Percentiles rank a stretch among this genome's conserved stretches.
phyloP scores from a whole-genome alignment of 73 alveolate genomes.

The Paramecium biaurelia region DNA sequence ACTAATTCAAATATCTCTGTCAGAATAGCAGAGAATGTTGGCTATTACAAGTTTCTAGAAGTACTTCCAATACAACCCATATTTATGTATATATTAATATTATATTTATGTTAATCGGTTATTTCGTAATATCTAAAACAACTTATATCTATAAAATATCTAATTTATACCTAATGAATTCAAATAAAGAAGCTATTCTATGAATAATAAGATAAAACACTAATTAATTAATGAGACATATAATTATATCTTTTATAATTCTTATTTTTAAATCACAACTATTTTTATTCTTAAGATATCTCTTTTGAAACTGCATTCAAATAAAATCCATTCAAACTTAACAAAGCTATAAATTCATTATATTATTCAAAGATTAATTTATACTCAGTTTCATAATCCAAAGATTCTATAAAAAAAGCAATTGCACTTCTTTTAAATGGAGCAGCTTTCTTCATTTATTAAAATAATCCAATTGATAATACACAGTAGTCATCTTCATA shows the following conservation, averaged over 20 bases:
- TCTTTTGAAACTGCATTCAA: neutral
- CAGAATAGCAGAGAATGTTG: neutral
- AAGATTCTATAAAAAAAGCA: neutral
- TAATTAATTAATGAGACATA: neutral
- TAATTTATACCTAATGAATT: neutral
- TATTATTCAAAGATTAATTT: neutral
- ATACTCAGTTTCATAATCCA: neutral
- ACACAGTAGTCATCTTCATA: neutral
- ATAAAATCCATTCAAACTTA: neutral
- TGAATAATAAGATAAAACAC: neutral
- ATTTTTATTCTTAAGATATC: neutral
- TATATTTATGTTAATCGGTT: neutral
- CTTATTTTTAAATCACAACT: neutral
- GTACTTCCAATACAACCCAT: conserved; percentile 28
- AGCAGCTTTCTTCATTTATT: neutral
- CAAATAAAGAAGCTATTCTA: neutral
- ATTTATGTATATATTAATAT: neutral
- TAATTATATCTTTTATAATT: neutral
- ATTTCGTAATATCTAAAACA: neutral
- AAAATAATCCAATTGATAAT: neutral
- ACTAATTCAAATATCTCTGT: conserved; percentile 13
- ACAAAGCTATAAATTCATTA: neutral
- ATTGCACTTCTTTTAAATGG: neutral
- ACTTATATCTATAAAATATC: neutral
- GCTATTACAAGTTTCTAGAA: neutral